Conservation (phyloP, 176 grass and related monocot species). For the Zizania latifolia region DNA sequence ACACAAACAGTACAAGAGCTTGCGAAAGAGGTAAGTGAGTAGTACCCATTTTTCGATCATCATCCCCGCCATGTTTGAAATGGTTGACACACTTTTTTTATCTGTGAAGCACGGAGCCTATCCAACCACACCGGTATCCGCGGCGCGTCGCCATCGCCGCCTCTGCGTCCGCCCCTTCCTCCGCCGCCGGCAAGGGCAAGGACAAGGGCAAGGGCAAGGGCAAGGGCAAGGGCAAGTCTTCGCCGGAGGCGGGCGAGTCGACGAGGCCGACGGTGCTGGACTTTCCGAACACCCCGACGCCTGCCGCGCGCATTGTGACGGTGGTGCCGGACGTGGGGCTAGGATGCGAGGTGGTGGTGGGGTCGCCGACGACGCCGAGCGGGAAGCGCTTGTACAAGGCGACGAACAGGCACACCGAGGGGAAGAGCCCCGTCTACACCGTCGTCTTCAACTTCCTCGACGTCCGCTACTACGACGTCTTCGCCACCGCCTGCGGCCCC, state of each 20-base stretch:
- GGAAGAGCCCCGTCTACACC: conserved; percentile 78
- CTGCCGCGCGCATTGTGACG: conserved; percentile 34
- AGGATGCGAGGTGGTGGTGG: conserved; percentile 61
- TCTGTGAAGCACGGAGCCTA: background rate
- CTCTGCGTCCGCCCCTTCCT: background rate
- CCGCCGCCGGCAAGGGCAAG: background rate
- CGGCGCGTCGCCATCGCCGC: background rate
- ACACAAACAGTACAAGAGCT: too few relatives aligned
- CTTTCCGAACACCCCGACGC: background rate
- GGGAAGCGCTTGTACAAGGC: conserved; percentile 68
- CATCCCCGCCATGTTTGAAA: too few relatives aligned
- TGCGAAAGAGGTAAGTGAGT: too few relatives aligned
- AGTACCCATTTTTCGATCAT: too few relatives aligned
- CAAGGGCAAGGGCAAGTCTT: background rate
- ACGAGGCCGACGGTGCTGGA: background rate
- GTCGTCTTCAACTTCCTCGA: conserved; percentile 95
- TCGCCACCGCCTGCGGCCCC: conserved; percentile 67
- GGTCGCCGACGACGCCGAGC: conserved; percentile 47
- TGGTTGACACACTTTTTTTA: too few relatives aligned
- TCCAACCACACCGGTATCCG: background rate
- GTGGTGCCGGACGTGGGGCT: conserved; percentile 37
- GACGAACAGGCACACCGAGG: conserved; percentile 61
- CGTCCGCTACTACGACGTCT: conserved; percentile 75
- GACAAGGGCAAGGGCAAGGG: too few relatives aligned
- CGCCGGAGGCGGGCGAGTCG: background rate